phyloP scores from a whole-genome alignment of 352 stramenopile species.

The Phytopythium kandeliae region DNA sequence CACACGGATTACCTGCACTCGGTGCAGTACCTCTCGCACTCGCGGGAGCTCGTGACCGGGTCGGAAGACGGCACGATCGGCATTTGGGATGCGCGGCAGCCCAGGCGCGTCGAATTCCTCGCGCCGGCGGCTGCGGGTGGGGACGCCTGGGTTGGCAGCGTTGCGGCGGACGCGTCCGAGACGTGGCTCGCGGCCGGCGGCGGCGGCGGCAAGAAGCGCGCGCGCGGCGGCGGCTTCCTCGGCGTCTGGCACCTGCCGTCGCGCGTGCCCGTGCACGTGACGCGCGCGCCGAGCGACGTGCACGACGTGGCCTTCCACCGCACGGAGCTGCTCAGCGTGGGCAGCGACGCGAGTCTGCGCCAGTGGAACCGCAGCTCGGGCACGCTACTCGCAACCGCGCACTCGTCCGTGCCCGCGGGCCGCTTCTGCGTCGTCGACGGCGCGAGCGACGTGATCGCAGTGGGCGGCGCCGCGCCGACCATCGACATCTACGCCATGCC shows the following conservation, averaged over 20 bases:
- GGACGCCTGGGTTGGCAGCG: conserved; percentile 45
- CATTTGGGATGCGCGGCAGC: conserved; percentile 63
- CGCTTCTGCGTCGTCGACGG: conserved; percentile 68
- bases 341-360: conserved; percentile 55
- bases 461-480: conserved; percentile 42
- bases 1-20: conserved; percentile 66
- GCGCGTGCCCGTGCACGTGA: conserved; percentile 62
- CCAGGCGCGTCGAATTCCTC: conserved; percentile 47
- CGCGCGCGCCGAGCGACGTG: conserved; percentile 50
- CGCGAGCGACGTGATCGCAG: conserved; percentile 58
- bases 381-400: conserved; percentile 43
- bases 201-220: conserved; percentile 40
- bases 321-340: conserved; percentile 65
- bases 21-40: conserved; percentile 55
- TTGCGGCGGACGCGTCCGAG: conserved; percentile 65
- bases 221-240: conserved; percentile 40
- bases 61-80: conserved; percentile 70
- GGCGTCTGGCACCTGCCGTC: conserved; percentile 78
- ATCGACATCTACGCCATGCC: conserved; percentile 82
- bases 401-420: conserved; percentile 45
- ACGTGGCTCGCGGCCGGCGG: conserved; percentile 66
- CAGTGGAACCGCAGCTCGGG: conserved; percentile 78
- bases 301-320: conserved; percentile 67
- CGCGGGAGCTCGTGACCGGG: conserved; percentile 62
- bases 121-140: conserved; percentile 11